phyloP scores from a whole-genome alignment of 2,329 filamentous ascomycete genomes.

The Scopulariopsis brevicaulis region DNA sequence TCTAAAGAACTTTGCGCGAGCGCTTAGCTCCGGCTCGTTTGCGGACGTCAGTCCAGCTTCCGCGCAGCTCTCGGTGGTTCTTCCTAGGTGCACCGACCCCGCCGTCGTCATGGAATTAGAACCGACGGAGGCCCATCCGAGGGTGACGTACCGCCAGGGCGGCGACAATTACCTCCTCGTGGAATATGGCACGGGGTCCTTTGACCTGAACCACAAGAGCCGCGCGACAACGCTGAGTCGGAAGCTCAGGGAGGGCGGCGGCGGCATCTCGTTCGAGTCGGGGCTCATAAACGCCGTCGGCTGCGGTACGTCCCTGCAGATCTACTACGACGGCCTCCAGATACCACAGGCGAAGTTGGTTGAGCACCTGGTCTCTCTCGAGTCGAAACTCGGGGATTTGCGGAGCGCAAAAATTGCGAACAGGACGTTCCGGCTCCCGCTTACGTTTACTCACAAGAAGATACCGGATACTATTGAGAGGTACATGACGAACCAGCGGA shows the following conservation, averaged over 20 bases:
- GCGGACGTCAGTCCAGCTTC: neutral
- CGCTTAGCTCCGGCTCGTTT: neutral
- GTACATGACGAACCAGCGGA: constrained; percentile 47
- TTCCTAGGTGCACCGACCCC: neutral
- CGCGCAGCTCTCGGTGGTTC: neutral
- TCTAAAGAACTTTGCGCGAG: neutral
- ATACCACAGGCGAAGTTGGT: neutral
- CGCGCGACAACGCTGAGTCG: neutral
- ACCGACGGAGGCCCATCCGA: neutral
- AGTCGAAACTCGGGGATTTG: neutral
- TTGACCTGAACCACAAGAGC: neutral
- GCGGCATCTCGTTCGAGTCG: neutral
- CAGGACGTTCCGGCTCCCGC: constrained; percentile 10
- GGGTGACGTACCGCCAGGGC: neutral
- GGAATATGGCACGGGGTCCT: neutral
- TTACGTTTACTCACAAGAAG: constrained; percentile 13
- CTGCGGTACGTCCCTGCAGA: neutral
- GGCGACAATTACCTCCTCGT: neutral
- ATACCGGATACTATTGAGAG: constrained; percentile 33
- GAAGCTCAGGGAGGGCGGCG: neutral
- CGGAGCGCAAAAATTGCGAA: neutral
- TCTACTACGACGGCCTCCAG: neutral
- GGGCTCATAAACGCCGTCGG: neutral
- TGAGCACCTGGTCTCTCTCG: neutral
- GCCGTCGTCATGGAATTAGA: neutral